Conservation (phyloP, 129 eudicot species). For the Ambrosia trifida region DNA sequence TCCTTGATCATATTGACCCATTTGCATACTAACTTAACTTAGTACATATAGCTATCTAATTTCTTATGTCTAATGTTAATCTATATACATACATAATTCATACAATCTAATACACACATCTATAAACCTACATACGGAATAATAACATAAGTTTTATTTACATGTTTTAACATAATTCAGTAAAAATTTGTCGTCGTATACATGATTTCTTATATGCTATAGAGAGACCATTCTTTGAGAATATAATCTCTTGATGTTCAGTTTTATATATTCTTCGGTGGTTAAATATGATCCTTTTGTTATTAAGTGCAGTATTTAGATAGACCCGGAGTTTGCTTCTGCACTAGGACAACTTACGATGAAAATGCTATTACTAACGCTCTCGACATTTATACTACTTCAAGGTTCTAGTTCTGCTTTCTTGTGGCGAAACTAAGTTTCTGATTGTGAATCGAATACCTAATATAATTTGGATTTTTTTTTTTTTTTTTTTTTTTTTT, state of each 20-base stretch:
- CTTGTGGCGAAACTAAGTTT: not conserved
- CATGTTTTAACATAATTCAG: too few relatives aligned
- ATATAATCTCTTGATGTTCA: not conserved
- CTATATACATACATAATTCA: too few relatives aligned
- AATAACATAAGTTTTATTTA: too few relatives aligned
- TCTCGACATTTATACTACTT: slow-evolving; percentile 61
- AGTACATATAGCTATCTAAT: too few relatives aligned
- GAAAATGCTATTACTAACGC: slow-evolving; percentile 89
- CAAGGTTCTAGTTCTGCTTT: slow-evolving; percentile 45
- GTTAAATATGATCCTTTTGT: not conserved
- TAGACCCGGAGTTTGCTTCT: slow-evolving; percentile 75
- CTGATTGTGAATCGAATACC: not conserved
- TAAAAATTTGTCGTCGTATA: too few relatives aligned
- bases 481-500: not conserved
- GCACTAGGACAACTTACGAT: slow-evolving; percentile 76
- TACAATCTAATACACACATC: too few relatives aligned
- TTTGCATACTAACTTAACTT: too few relatives aligned
- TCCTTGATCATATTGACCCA: too few relatives aligned
- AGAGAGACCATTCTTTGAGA: not conserved
- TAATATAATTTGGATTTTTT: too few relatives aligned
- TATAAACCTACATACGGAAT: too few relatives aligned
- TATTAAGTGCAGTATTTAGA: slow-evolving; percentile 58
- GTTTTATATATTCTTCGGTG: not conserved
- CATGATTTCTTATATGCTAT: not conserved
- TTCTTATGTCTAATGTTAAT: too few relatives aligned